Evolutionary conservation across 2,329 filamentous ascomycete genomes (phyloP), one percentile per base, ranked within the genome.

Genomic region (Talaromyces rugulosus): DNA sequence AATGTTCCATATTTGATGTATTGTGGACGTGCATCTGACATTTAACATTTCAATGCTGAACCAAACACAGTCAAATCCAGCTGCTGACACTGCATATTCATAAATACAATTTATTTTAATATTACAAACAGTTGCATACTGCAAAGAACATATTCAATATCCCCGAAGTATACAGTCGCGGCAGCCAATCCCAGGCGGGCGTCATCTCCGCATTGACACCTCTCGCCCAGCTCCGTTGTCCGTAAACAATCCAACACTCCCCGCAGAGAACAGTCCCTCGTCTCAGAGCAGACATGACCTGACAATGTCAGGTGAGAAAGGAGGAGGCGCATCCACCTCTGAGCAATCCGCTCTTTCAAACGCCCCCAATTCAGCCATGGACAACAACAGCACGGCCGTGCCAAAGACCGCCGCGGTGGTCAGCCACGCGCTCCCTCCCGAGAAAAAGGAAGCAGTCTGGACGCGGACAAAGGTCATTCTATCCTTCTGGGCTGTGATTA

Each of bases 401-500:
- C 52, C 60, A 27, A 55, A 65, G 52, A 59, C 64, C 56, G 53
- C 52, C 56, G 69, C 55, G 5, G 83, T 67, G 66, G 66, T 68
- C 33, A 68, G 67, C 59, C 69, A 82, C 66, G 73, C 79, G 56
- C 89, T 91, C n/a, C 91, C 93, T 42, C 88, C 91, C 33, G 93
- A 98, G 79, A 89, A 86, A 66, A 78, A 84, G 23, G 83, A 88
- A 67, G 87, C 89, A 65, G 81, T 89, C 58, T 85, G 85, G 71
- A 85, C 89, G 62, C 88, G 95, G 60, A 85, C 86, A 55, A 82
- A 82, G 65, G 89, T 98, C 57, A 87, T 99, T 65, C 75, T 90
- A 64, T 94, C 94, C 8, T 98, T 97, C 76, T 99, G 95, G 95
- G 80, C 87, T 5, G 87, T 98, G 42, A 91, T 96, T 6, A 74